Percentiles rank a stretch among this genome's conserved stretches.
These are phyloP conservation scores for Cephaloascus fragrans DNA, from an alignment of 805 yeast species.

Conservation along the genomic window DNA sequence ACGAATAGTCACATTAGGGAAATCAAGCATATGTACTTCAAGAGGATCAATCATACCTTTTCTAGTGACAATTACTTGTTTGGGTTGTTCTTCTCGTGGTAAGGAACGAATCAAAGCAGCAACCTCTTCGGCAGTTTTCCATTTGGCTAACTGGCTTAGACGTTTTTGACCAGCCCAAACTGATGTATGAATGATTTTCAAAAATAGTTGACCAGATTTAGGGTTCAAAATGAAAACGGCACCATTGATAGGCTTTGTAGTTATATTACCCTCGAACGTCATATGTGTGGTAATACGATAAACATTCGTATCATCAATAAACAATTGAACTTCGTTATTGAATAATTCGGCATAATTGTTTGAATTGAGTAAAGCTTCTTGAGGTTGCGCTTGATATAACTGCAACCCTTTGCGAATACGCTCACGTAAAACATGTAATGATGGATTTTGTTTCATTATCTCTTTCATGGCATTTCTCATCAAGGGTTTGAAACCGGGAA, in stretches of 20 bases:
- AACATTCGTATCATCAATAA: slow-evolving; percentile 90
- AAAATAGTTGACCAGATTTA: slow-evolving; percentile 77
- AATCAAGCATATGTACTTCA: slow-evolving; percentile 94
- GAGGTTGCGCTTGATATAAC: slow-evolving; percentile 87
- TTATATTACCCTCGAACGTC: slow-evolving; percentile 86
- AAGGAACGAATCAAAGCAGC: slow-evolving; percentile 83
- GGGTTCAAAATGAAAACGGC: slow-evolving; percentile 87
- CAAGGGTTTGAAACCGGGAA: slow-evolving; percentile 85
- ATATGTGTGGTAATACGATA: slow-evolving; percentile 87
- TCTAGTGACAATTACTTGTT: slow-evolving; percentile 81
- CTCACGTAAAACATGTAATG: slow-evolving; percentile 83
- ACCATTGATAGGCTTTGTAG: slow-evolving; percentile 91
- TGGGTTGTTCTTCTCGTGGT: slow-evolving; percentile 92
- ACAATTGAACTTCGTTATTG: slow-evolving; percentile 71
- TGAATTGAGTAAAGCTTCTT: slow-evolving; percentile 83
- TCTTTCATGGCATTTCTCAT: slow-evolving; percentile 88
- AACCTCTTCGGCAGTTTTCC: slow-evolving; percentile 98
- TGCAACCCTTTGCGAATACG: slow-evolving; percentile 91
- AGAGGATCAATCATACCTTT: slow-evolving; percentile 90
- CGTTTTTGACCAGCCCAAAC: slow-evolving; percentile 98
- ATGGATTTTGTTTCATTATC: slow-evolving; percentile 92
- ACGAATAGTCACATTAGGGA: slow-evolving; percentile 83
- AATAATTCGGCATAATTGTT: slow-evolving; percentile 86
- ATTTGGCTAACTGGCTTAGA: slow-evolving; percentile 84
- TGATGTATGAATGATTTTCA: slow-evolving; percentile 85